Conservation (phyloP, 1,284 basidiomycete genomes). For the Sanghuangporus baumii region DNA sequence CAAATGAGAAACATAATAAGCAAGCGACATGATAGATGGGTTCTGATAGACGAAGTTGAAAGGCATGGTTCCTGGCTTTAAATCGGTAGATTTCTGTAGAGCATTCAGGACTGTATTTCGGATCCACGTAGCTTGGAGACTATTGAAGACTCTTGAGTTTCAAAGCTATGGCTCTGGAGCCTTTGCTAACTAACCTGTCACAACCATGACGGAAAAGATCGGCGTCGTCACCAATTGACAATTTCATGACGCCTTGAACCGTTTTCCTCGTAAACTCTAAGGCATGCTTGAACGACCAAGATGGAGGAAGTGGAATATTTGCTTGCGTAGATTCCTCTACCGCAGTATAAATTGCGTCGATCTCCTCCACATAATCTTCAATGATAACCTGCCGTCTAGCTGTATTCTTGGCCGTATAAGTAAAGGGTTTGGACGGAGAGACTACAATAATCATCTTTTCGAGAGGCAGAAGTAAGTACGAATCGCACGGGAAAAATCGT, state of each 20-base stretch:
- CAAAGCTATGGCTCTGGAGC: background rate
- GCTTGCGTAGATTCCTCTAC: conserved; percentile 18
- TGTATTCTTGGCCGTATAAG: conserved; percentile 33
- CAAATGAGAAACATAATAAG: conserved; percentile 17
- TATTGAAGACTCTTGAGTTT: conserved; percentile 14
- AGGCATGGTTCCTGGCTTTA: conserved; percentile 22
- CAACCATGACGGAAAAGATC: conserved; percentile 21
- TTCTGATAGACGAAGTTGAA: conserved; percentile 32
- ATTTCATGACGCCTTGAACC: conserved; percentile 11
- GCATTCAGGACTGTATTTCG: conserved; percentile 33
- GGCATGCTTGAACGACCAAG: conserved; percentile 4
- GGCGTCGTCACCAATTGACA: conserved; percentile 14
- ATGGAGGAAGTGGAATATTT: conserved; percentile 11
- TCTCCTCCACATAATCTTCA: conserved; percentile 28
- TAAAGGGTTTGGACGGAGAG: conserved; percentile 15
- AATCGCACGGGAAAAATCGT: background rate
- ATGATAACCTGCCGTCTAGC: conserved; percentile 26
- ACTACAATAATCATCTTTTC: conserved; percentile 14
- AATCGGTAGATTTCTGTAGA: conserved; percentile 25
- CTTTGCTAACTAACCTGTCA: conserved; percentile 17
- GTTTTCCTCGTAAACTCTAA: conserved; percentile 15
- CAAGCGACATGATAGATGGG: conserved; percentile 29
- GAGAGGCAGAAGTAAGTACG: background rate
- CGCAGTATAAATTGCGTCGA: conserved; percentile 25
- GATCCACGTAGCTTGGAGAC: conserved; percentile 37